These are phyloP conservation scores for Monascus ruber DNA, from an alignment of 2,329 filamentous ascomycete genomes.

Conservation along the genomic window DNA sequence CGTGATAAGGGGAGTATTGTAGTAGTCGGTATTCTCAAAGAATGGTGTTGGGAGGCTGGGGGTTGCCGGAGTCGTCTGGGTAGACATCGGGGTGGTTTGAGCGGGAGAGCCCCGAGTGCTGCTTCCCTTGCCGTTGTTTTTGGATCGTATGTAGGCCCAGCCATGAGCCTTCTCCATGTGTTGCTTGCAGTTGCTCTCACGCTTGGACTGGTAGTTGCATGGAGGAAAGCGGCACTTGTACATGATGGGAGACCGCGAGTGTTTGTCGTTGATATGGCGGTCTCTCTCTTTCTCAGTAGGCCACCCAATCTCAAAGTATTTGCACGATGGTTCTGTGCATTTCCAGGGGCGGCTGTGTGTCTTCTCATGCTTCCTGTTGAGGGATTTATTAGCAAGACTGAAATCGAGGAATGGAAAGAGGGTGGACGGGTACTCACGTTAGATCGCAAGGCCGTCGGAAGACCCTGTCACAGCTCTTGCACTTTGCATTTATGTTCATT, in stretches of 20 bases:
- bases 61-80: slow-evolving; percentile 44
- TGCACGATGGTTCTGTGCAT: slow-evolving; percentile 71
- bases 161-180: slow-evolving; percentile 97
- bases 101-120: slow-evolving; percentile 13
- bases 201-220: slow-evolving; percentile 90
- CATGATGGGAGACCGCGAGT: slow-evolving; percentile 66
- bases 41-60: slow-evolving; percentile 52
- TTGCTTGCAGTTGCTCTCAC: slow-evolving; percentile 93
- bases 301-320: slow-evolving; percentile 83
- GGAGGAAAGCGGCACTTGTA: slow-evolving; percentile 61
- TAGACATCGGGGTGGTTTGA: slow-evolving; percentile 21
- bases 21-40: slow-evolving; percentile 38
- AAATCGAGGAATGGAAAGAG: neutral
- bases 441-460: slow-evolving; percentile 96
- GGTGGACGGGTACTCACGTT: slow-evolving; percentile 37
- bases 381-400: slow-evolving; percentile 4
- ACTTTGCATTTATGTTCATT: slow-evolving; percentile 72
- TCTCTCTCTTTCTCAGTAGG: slow-evolving; percentile 97
- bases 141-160: slow-evolving; percentile 83
- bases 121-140: slow-evolving; percentile 65
- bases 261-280: slow-evolving; percentile 92
- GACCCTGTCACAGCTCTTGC: slow-evolving; percentile 75
- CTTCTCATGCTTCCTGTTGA: slow-evolving; percentile 75
- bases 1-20: slow-evolving; percentile 35
- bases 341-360: slow-evolving; percentile 96